Base-by-base conservation (phyloP, 129 eudicot species). In the Ambrosia trifida region DNA sequence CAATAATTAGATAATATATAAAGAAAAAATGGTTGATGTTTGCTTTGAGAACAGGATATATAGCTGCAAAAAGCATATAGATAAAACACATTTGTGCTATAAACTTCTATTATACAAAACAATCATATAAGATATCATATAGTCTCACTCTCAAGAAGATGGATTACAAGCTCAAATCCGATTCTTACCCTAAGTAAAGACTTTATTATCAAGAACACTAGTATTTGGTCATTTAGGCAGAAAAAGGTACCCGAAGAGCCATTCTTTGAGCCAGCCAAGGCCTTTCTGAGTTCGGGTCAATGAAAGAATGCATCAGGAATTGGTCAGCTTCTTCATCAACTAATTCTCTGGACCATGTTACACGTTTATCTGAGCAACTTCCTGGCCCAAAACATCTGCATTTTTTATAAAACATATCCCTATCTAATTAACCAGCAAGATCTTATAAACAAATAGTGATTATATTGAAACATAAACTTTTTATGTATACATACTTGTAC, bases 321-420 rank as follows among this genome's bases (percentile, higher is more conserved):
- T 90, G 81, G 47, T 82, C 84, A 5, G 89, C 97, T 84, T 89
- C 98, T 56, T 92, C 91, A 46, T 89, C 95, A 70, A 85, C 74
- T 43, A 92, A 81, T 76, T 92, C 96, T 72, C 98, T 83, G 1
- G 95, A 91, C 98, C 98, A 92, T n/a, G 85, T 82, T 46, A 87
- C 98, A 7, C 96, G 86, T 52, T 77, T 85, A 7, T 88, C 76
- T 11, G 91, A 77, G 56, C 88, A 73, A 79, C 98, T 79, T 43
- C 96, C 96, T 3, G 96, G 95, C 41, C 97, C 97, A 44, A 66
- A 85, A 76, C 98, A 89, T 74, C 98, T 89, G 81, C 84, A 84
- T 5, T 24, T 16, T 51, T 50, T 46, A 60, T 12, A 36, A 13
- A 79, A 64, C 65, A 31, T 12, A 59, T 59, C 43, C 33, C 18